Evolutionary conservation across 345 rosid species (phyloP).

Genomic region (Eucalyptus pauciflora): DNA sequence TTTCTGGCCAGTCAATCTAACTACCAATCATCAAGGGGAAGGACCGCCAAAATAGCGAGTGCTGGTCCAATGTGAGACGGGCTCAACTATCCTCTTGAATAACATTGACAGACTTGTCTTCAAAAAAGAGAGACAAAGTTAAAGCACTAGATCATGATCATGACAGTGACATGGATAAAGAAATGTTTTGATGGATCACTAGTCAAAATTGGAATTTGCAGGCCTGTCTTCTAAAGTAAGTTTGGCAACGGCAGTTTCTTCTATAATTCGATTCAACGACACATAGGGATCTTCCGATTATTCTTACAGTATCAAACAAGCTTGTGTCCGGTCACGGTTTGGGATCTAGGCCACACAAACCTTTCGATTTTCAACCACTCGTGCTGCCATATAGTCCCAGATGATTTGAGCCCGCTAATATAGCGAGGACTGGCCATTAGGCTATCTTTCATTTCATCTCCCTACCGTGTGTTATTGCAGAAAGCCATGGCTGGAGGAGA

Average conservation of each 20-base stretch:
- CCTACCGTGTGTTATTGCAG: neutral
- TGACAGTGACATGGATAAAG: neutral
- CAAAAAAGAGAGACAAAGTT: neutral
- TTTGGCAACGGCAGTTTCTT: neutral
- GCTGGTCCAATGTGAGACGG: neutral
- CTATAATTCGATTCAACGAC: neutral
- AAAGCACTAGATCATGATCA: neutral
- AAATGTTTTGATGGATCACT: neutral
- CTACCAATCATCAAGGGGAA: neutral
- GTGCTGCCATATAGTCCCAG: neutral
- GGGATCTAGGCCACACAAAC: neutral
- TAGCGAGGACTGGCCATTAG: neutral
- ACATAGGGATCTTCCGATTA: neutral
- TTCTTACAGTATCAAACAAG: neutral
- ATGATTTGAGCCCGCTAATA: neutral
- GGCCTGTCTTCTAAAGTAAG: neutral
- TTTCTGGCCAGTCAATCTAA: neutral
- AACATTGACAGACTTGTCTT: neutral
- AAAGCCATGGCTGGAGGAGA: neutral
- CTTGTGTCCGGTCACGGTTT: neutral
- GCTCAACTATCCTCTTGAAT: neutral
- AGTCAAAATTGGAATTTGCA: neutral
- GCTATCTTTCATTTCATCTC: neutral
- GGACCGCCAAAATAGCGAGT: neutral
- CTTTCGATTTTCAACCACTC: neutral